These are phyloP conservation scores for Babesia bovis DNA, from an alignment of 169 alveolate genomes.

Conservation along the genomic window DNA sequence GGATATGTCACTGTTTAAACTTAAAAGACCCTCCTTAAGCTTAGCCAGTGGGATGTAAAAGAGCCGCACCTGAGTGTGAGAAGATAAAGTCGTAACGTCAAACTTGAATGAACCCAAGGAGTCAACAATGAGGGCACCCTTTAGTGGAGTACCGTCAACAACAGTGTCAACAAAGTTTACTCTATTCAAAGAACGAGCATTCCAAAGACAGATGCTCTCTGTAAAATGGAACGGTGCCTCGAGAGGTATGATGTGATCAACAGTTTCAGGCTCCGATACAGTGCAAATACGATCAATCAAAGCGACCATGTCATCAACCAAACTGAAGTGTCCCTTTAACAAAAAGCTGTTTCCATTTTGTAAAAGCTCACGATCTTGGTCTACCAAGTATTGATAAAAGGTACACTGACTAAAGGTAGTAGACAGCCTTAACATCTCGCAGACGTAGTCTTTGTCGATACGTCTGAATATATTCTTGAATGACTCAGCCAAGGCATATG, in stretches of 20 bases:
- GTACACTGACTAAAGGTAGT: conserved; percentile 22
- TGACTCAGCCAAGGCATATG: conserved; percentile 35
- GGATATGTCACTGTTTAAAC: conserved; percentile 14
- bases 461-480: conserved; percentile 44
- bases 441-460: conserved; percentile 26
- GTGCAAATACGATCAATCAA: neutral
- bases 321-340: neutral
- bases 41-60: conserved; percentile 27
- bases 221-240: conserved; percentile 35
- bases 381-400: conserved; percentile 16
- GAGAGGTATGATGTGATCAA: conserved; percentile 15
- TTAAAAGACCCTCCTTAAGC: conserved; percentile 6
- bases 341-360: neutral
- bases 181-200: conserved; percentile 22
- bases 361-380: conserved; percentile 10
- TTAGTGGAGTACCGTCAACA: neutral
- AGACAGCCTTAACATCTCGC: conserved; percentile 39
- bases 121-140: conserved; percentile 16
- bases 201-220: conserved; percentile 38
- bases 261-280: neutral
- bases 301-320: neutral
- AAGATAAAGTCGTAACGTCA: neutral
- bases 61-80: conserved; percentile 27
- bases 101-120: conserved; percentile 13
- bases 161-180: conserved; percentile 19